Conservation (phyloP, 1,284 basidiomycete species). For the Sporisorium reilianum region DNA sequence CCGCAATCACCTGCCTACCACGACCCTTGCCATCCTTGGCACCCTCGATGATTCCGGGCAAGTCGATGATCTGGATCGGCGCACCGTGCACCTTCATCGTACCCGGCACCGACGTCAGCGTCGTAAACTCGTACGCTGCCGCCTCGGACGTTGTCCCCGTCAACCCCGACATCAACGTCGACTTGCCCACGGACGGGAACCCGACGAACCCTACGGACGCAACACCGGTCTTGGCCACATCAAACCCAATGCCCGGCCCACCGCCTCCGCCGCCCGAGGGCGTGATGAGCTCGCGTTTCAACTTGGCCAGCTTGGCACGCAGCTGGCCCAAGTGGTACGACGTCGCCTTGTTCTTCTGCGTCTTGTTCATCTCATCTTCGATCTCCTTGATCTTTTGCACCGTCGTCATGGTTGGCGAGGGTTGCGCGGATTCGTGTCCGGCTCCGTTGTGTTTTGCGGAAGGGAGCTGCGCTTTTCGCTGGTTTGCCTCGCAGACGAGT, state of each 20-base stretch:
- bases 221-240: conserved; percentile 94
- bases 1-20: conserved; percentile 93
- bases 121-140: conserved; percentile 98
- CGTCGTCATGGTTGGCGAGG: conserved; percentile 48
- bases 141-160: conserved; percentile 97
- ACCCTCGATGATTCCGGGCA: conserved; percentile 97
- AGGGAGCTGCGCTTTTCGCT: neutral
- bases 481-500: neutral
- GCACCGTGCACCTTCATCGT: conserved; percentile 91
- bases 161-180: conserved; percentile 92
- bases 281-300: conserved; percentile 90
- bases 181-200: conserved; percentile 76
- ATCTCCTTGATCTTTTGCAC: conserved; percentile 68
- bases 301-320: conserved; percentile 97
- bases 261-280: conserved; percentile 85
- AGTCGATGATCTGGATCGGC: conserved; percentile 78
- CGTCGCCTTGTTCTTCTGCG: conserved; percentile 91
- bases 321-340: conserved; percentile 92
- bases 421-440: conserved; percentile 40
- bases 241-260: conserved; percentile 76
- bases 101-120: conserved; percentile 83
- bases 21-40: conserved; percentile 97
- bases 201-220: conserved; percentile 83
- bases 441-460: conserved; percentile 3
- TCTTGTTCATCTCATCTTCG: conserved; percentile 71